Conservation (phyloP, 108 stramenopile species). For the Epithemia pelagica region DNA sequence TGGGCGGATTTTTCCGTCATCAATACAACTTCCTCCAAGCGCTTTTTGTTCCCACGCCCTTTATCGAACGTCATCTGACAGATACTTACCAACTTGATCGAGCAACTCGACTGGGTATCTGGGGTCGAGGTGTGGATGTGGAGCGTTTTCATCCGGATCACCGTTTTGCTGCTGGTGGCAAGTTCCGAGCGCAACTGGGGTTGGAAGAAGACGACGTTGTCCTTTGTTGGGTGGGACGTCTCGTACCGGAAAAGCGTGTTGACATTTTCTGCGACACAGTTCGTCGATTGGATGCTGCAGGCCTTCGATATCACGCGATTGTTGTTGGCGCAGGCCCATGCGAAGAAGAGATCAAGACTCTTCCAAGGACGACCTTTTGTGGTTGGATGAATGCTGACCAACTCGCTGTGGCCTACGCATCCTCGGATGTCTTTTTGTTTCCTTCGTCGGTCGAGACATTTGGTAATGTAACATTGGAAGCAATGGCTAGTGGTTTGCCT, state of each 20-base stretch:
- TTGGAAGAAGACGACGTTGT: slow-evolving; percentile 51
- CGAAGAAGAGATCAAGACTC: slow-evolving; percentile 31
- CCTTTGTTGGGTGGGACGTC: slow-evolving; percentile 53
- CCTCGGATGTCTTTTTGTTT: slow-evolving; percentile 76
- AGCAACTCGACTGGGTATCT: slow-evolving; percentile 45
- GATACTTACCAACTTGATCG: slow-evolving; percentile 35
- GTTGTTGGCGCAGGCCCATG: slow-evolving; percentile 60
- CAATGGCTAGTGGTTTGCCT: slow-evolving; percentile 77
- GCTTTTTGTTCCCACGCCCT: slow-evolving; percentile 62
- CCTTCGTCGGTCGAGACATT: slow-evolving; percentile 80
- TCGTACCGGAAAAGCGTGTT: slow-evolving; percentile 71
- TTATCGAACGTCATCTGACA: slow-evolving; percentile 31
- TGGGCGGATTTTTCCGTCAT: slow-evolving; percentile 39
- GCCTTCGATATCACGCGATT: slow-evolving; percentile 35
- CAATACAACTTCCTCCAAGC: slow-evolving; percentile 51
- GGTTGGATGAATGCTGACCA: slow-evolving; percentile 63
- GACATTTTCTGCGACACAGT: slow-evolving; percentile 50
- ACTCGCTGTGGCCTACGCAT: slow-evolving; percentile 55
- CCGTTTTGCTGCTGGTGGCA: slow-evolving; percentile 14
- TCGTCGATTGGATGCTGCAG: slow-evolving; percentile 19
- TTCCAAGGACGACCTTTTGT: slow-evolving; percentile 41
- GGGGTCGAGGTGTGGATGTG: slow-evolving; percentile 71
- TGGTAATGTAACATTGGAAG: slow-evolving; percentile 80
- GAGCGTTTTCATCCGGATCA: slow-evolving; percentile 51
- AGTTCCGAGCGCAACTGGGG: slow-evolving; percentile 42